Conservation (phyloP, 2,329 filamentous ascomycete genomes). For the Blastomyces parvus region DNA sequence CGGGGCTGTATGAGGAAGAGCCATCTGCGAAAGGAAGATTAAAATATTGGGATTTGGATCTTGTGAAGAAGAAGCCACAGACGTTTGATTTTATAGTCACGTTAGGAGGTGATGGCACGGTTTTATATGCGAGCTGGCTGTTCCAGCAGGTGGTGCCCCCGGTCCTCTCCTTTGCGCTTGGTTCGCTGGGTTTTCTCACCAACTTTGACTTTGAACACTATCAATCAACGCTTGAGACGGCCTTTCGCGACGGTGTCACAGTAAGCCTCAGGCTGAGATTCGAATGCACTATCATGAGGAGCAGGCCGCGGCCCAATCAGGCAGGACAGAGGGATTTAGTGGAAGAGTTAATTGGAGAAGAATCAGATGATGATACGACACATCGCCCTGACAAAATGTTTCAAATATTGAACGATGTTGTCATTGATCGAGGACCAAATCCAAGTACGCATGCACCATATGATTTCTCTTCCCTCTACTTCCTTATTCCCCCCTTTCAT, state of each 20-base stretch:
- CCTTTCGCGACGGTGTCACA: constrained; percentile 74
- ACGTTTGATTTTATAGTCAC: constrained; percentile 91
- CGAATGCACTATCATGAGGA: constrained; percentile 85
- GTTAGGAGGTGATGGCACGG: constrained; percentile 89
- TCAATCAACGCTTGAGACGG: constrained; percentile 55
- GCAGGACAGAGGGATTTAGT: constrained; percentile 57
- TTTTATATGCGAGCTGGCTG: constrained; percentile 90
- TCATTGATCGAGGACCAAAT: constrained; percentile 88
- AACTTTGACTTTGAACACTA: constrained; percentile 87
- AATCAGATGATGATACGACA: constrained; percentile 72
- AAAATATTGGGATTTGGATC: constrained; percentile 71
- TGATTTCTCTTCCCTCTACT: background rate
- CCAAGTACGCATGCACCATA: constrained; percentile 55
- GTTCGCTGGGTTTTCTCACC: constrained; percentile 87
- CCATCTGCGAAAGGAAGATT: constrained; percentile 50
- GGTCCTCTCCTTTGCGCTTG: constrained; percentile 81
- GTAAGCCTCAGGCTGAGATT: constrained; percentile 82
- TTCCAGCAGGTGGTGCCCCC: constrained; percentile 94
- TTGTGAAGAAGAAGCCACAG: constrained; percentile 69
- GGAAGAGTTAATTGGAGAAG: constrained; percentile 81
- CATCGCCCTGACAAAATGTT: constrained; percentile 75
- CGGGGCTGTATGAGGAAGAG: constrained; percentile 57
- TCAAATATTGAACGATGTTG: constrained; percentile 94
- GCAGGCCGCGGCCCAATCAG: constrained; percentile 26
- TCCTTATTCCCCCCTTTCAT: background rate